A percentile compares a stretch with the other conserved stretches of the same genome.
Conservation (phyloP, 106 monocot genomes). For the Amphibolis antarctica region DNA sequence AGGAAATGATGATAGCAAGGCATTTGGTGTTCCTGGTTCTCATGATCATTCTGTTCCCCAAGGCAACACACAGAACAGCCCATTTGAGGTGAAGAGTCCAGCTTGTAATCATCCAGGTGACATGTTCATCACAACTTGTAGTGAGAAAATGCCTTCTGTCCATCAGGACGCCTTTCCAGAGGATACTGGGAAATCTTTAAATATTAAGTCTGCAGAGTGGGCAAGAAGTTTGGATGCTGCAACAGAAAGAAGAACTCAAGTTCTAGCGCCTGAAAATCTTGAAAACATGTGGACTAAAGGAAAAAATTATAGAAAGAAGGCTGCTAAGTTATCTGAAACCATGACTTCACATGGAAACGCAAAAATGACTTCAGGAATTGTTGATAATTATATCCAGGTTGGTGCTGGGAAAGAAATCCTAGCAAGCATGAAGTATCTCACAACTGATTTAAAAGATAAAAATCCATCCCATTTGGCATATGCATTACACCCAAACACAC, state of each 20-base stretch:
- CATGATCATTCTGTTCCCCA: constrained; percentile 9
- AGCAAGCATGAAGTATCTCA: constrained; percentile 20
- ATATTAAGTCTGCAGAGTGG: constrained; percentile 67
- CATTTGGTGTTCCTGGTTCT: constrained; percentile 8
- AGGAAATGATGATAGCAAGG: constrained; percentile 12
- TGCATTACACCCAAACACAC: background rate
- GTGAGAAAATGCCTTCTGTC: constrained; percentile 11
- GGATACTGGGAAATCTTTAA: constrained; percentile 10
- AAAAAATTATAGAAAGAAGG: constrained; percentile 89
- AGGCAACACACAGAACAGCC: constrained; percentile 3
- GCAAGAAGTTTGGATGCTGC: constrained; percentile 70
- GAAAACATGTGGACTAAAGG: constrained; percentile 99
- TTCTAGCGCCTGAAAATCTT: constrained; percentile 96
- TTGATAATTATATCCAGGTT: constrained; percentile 9
- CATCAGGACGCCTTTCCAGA: constrained; percentile 10
- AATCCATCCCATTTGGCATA: constrained; percentile 14
- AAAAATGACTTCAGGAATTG: constrained; percentile 15
- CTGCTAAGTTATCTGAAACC: constrained; percentile 28
- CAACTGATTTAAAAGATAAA: constrained; percentile 28
- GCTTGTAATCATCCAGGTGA: constrained; percentile 22
- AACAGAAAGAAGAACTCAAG: constrained; percentile 84
- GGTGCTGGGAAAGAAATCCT: constrained; percentile 26
- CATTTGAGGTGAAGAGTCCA: constrained; percentile 11
- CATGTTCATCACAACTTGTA: constrained; percentile 15
- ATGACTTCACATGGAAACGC: constrained; percentile 10